Base-by-base conservation (phyloP, 2,329 filamentous ascomycete species). In the Elsinoe perseae region DNA sequence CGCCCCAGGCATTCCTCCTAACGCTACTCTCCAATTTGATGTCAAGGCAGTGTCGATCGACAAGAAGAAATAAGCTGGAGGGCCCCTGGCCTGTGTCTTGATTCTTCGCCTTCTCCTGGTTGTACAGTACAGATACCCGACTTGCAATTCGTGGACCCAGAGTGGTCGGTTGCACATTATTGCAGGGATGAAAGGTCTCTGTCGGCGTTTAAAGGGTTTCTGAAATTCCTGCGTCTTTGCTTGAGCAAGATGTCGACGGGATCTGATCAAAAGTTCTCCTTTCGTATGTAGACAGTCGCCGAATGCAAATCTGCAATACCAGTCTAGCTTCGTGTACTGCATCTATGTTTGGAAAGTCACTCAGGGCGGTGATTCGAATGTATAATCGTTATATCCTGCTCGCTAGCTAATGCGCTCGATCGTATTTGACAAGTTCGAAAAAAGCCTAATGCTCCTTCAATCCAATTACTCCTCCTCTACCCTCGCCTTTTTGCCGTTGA, bases 21-120 rank as follows among this genome's bases (percentile, higher is more conserved):
- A 97, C 82, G 92, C 89, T 72, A 89, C 86, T 64, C 77, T 98
- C 72, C 82, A 87, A 70, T 98, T 98, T 72, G 95, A 98, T 72
- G 71, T 79, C 68, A 79, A 79, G 73, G 69, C 75, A 58, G 68
- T 78, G 56, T 72, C 73, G 54, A 69, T 78, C 64, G 71, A 72
- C 64, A 76, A 75, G 64, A 67, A 64, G 64, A 67, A 64, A 60
- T 64, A 65, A 58, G 57, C 46, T 52, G 30, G n/a, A 21, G 4
- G n/a, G 30, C 16, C 20, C 4, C 6, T 20, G 3, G 18, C 30
- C 18, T 10, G n/a, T 9, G 9, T 43, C 18, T 32, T 4, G 9
- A 20, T 8, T 12, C 32, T 43, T 12, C 16, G 21, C 2, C 46
- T 42, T 50, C 20, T 9, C 40, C n/a, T 46, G 32, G 25, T 32